phyloP scores from a whole-genome alignment of 2,329 filamentous ascomycete species.

The Fusarium dimerum region DNA sequence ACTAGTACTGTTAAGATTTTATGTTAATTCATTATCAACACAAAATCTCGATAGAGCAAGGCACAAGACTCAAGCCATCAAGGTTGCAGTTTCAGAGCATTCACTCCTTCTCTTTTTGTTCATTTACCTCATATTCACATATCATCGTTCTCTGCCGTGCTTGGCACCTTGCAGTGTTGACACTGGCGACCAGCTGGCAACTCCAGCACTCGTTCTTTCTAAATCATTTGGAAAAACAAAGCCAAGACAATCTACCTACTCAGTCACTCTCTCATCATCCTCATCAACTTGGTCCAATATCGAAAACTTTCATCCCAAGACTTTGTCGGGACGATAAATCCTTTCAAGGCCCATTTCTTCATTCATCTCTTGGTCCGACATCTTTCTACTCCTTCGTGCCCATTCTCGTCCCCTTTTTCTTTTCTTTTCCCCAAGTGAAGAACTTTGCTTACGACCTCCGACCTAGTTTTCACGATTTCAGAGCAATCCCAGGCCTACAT shows the following conservation, averaged over 20 bases:
- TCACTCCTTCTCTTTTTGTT: not conserved
- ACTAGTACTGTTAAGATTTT: no score
- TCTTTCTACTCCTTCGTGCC: not conserved
- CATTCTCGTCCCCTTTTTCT: not conserved
- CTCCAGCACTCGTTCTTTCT: not conserved
- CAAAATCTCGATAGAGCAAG: not conserved
- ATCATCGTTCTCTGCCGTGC: not conserved
- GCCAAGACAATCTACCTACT: not conserved
- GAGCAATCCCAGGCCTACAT: not conserved
- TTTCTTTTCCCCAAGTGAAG: not conserved
- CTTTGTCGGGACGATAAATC: not conserved
- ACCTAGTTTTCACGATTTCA: no score
- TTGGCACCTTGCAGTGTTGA: not conserved
- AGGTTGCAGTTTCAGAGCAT: not conserved
- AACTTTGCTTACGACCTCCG: no score
- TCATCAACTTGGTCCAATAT: not conserved
- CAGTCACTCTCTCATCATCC: not conserved
- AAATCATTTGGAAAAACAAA: not conserved
- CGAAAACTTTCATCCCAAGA: not conserved
- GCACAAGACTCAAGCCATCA: not conserved
- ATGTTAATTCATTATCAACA: not conserved
- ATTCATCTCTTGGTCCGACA: not conserved
- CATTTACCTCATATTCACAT: no score
- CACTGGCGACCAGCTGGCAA: not conserved
- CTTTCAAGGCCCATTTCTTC: not conserved